A percentile compares a stretch with the other conserved stretches of the same genome.
Conservation (phyloP, 495 filamentous ascomycete genomes). For the Parathielavia appendiculata region DNA sequence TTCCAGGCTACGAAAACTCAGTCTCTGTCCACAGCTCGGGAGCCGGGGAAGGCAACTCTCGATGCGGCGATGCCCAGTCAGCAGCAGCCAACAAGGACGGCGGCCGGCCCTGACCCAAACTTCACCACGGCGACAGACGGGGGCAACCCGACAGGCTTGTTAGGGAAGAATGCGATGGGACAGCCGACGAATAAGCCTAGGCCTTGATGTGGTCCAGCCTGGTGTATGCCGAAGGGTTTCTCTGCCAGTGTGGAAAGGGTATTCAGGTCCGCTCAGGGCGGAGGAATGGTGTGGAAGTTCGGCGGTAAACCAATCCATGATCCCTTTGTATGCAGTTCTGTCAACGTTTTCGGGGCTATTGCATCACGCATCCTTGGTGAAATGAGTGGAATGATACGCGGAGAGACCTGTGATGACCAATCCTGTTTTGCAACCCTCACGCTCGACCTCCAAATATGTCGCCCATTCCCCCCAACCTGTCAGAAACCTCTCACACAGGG, state of each 20-base stretch:
- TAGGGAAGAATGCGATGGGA: conserved; percentile 3
- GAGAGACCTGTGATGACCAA: too few relatives aligned
- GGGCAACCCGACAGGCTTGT: neutral
- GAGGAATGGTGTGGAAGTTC: too few relatives aligned
- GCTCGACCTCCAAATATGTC: too few relatives aligned
- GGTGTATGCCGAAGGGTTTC: neutral
- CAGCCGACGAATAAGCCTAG: conserved; percentile 11
- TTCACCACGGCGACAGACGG: conserved; percentile 1
- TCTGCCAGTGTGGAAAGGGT: neutral
- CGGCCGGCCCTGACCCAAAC: conserved; percentile 8
- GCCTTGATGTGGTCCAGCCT: neutral
- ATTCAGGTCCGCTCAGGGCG: too few relatives aligned
- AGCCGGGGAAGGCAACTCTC: conserved; percentile 10
- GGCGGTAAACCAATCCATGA: too few relatives aligned
- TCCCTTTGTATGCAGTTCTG: too few relatives aligned
- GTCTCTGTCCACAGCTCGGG: neutral
- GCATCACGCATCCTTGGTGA: too few relatives aligned
- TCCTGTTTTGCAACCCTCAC: too few relatives aligned
- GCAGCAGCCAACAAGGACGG: conserved; percentile 14
- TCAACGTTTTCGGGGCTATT: too few relatives aligned
- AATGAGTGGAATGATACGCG: too few relatives aligned
- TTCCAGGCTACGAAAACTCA: neutral
- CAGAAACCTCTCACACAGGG: too few relatives aligned
- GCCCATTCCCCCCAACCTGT: too few relatives aligned
- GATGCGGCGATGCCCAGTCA: conserved; percentile 7